Base-by-base conservation (phyloP, 2,329 filamentous ascomycete genomes). In the Fusarium pilosicola region DNA sequence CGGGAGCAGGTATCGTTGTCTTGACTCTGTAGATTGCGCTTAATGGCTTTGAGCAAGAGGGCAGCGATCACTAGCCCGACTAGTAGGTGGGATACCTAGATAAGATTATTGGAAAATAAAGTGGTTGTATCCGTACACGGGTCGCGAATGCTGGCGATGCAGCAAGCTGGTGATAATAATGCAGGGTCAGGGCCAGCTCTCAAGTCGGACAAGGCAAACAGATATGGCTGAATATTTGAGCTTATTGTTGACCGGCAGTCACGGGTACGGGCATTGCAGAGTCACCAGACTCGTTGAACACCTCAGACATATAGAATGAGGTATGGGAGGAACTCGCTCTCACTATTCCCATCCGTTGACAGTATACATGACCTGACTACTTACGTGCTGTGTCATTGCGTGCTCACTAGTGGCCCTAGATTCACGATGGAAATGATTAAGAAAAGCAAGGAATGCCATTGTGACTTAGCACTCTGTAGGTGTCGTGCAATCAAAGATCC, bases 81-180 rank as follows among this genome's bases (percentile, higher is more conserved):
- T 36, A 20, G 32, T 26, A n/a, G 34, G 34, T 10, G 34, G 28
- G 34, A 12, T 41, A 34, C 32, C 15, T 34, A 20, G 38, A 38
- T 51, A 46, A 38, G 26, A 42, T 51, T 46, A 38, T 54, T 60
- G 61, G 49, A 54, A 24, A 51, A 57, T 51, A 58, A 41, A 57
- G 48, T 57, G 61, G 68, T 44, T 39, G 52, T 34, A 34, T 34
- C 32, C 32, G 32, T 56, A 70, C 57, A 65, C 26, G 18, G 28
- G 41, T 72, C 45, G 48, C 56, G 45, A 54, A 61, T 60, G 63
- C 64, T 56, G 42, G 41, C 60, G 54, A 70, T 68, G 57, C 52
- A 63, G 56, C 61, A 58, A 61, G 49, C 68, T 55, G 48, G 49
- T 48, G 38, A 66, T 60, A 44, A 63, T 60, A 39, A 63, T 65